A percentile compares a stretch with the other conserved stretches of the same genome.
These are phyloP conservation scores for Cercospora sp. DNA, from an alignment of 2,329 filamentous ascomycete genomes.

Conservation along the genomic window DNA sequence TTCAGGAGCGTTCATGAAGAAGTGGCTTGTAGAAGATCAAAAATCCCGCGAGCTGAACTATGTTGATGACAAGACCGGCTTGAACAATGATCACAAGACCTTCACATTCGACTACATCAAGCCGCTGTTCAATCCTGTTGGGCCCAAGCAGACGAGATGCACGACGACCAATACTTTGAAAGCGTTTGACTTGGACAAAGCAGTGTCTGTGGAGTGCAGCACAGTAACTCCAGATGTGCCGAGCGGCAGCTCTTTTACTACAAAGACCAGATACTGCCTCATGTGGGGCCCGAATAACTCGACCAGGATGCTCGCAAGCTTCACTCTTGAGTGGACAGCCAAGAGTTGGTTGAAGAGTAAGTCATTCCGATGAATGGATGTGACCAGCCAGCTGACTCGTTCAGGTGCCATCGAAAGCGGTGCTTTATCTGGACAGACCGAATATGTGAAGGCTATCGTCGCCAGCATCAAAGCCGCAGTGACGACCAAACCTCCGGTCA, in stretches of 20 bases:
- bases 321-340: conserved; percentile 90
- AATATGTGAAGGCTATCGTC: conserved; percentile 79
- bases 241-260: conserved; percentile 84
- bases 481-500: conserved; percentile 60
- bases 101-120: conserved; percentile 88
- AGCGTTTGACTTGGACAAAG: conserved; percentile 79
- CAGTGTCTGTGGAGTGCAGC: conserved; percentile 75
- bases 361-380: conserved; percentile 23
- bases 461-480: conserved; percentile 72
- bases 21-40: conserved; percentile 82
- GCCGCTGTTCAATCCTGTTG: conserved; percentile 78
- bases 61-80: conserved; percentile 76
- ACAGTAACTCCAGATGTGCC: conserved; percentile 95
- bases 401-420: conserved; percentile 93
- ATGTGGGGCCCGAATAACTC: conserved; percentile 86
- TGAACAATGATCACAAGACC: conserved; percentile 67
- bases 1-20: conserved; percentile 78
- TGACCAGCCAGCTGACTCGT: neutral
- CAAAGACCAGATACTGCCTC: conserved; percentile 92
- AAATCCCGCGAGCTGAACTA: conserved; percentile 87
- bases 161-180: conserved; percentile 85
- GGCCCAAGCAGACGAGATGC: conserved; percentile 92
- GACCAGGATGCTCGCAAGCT: conserved; percentile 84
- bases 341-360: conserved; percentile 97
- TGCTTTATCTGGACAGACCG: conserved; percentile 81